Conservation (phyloP, 768 basidiomycete genomes). For the Mycena vitilis region DNA sequence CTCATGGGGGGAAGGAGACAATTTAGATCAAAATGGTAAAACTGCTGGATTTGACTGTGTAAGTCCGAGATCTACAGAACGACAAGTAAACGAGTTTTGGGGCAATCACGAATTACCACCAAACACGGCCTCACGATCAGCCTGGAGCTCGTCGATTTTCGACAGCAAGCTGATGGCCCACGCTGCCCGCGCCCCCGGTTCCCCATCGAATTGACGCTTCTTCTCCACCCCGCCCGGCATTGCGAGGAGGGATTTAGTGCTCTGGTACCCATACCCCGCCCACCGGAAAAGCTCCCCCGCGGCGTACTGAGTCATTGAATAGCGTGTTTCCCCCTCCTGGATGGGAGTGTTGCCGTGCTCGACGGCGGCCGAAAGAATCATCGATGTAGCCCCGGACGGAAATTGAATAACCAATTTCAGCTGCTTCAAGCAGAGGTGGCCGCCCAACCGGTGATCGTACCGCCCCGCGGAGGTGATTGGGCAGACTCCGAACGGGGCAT, state of each 20-base stretch:
- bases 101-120: no score
- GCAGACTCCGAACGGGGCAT: constrained; percentile 21
- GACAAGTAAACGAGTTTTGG: no score
- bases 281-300: constrained; percentile 25
- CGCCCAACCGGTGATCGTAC: constrained; percentile 18
- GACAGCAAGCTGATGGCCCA: no score
- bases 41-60: no score
- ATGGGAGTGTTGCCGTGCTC: constrained; percentile 33
- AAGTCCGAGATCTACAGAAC: no score
- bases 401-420: constrained; percentile 35
- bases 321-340: constrained; percentile 29
- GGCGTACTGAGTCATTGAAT: constrained; percentile 39
- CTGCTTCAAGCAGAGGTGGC: constrained; percentile 21
- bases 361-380: constrained; percentile 2
- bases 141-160: background rate
- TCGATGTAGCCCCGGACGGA: constrained; percentile 1
- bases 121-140: no score
- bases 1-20: no score
- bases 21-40: no score
- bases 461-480: constrained; percentile 2
- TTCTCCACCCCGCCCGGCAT: background rate
- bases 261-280: constrained; percentile 1
- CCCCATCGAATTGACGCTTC: background rate
- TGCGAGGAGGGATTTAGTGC: background rate
- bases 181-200: background rate